phyloP scores from a whole-genome alignment of 148 eudicot genomes.

The Rhododendron ferrugineum region DNA sequence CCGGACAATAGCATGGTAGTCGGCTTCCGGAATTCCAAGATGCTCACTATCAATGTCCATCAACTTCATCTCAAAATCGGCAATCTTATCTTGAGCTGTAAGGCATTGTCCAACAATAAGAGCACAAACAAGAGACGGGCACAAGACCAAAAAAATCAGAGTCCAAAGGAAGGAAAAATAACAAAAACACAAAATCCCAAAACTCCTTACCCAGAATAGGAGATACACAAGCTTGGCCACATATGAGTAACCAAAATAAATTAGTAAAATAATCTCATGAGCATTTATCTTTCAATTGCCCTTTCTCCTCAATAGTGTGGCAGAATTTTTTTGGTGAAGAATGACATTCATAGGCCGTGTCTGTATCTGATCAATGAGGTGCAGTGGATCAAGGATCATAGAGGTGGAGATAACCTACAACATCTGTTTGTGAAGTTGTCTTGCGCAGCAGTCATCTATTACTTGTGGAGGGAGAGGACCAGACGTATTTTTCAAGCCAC shows the following conservation, averaged over 20 bases:
- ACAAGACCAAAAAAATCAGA: background rate
- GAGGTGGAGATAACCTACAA: background rate
- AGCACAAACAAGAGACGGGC: background rate
- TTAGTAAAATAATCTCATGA: background rate
- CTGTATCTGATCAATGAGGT: background rate
- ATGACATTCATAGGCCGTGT: background rate
- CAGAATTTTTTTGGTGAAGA: background rate
- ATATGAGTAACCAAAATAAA: background rate
- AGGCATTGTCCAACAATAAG: background rate
- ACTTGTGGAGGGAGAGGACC: too few relatives aligned
- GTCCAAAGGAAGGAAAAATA: background rate
- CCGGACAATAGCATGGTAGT: slow-evolving; percentile 56
- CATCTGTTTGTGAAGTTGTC: background rate
- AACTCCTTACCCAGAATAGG: background rate
- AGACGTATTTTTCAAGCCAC: background rate
- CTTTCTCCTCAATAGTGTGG: background rate
- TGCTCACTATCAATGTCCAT: slow-evolving; percentile 77
- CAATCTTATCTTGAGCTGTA: slow-evolving; percentile 57
- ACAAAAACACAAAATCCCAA: background rate
- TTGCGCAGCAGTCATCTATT: background rate
- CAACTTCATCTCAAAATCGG: slow-evolving; percentile 69
- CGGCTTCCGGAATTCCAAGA: slow-evolving; percentile 63
- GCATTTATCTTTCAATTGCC: background rate
- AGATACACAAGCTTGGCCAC: background rate
- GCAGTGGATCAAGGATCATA: background rate